Base-by-base conservation (phyloP, 495 filamentous ascomycete genomes). In the Aspergillus biplanus region DNA sequence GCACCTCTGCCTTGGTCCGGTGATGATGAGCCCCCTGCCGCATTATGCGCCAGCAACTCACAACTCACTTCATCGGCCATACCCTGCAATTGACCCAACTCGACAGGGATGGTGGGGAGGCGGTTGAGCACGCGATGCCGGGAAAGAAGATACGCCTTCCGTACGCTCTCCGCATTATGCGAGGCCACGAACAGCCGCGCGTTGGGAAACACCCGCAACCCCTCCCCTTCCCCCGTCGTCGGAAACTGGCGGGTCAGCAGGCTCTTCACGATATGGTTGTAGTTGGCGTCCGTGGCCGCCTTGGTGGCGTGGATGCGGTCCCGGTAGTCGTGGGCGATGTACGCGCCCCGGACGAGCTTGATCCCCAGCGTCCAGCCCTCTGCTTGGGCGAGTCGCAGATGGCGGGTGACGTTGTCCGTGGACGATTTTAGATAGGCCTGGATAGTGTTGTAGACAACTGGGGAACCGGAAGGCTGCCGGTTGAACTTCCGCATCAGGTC, bases 31-130 rank as follows among this genome's bases (percentile, higher is more conserved):
- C 52, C 46, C 12, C 37, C 54, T 27, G 52, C 48, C 15, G 27
- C 48, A 21, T 67, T 64, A 77, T 62, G 81, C 70, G 49, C 75
- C 39, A 95, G 81, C 32, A 96, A 74, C 65, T 87, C 87, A 63
- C 91, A 90, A 67, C 87, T 90, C 13, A 97, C 85, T 69, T 97
- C 92, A 63, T 97, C 93, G 15, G 93, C 93, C 93, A 97, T 97
- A 7, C 93, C 93, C 79, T 92, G 89, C 34, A 97, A 79, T 75
- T 97, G 93, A 1, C 89, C 92, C 77, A 92, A 91, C 5, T 86
- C 85, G 33, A 95, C 76, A 21, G 87, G 81, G 11, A 83, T 80
- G 42, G 73, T 73, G 27, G 69, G 53, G 42, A 81, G 66, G 0
- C 74, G 77, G 86, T 88, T 62, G 34, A 67, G 54, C 35, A 64